Conservation (phyloP, 148 eudicot species). For the Camellia lanceoleosa region DNA sequence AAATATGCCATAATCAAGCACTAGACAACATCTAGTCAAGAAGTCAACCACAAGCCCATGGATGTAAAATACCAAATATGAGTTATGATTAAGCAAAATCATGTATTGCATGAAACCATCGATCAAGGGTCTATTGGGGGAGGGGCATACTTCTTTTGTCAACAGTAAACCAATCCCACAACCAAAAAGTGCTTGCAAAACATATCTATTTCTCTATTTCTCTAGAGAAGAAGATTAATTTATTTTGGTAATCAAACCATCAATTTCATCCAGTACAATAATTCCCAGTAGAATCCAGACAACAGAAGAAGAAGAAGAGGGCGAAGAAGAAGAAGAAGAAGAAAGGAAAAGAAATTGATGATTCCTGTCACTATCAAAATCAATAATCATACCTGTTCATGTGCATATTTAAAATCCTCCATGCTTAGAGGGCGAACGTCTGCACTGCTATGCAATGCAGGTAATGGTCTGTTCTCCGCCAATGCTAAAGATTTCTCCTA, state of each 20-base stretch:
- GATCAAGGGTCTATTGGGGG: neutral
- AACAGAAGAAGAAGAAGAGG: neutral
- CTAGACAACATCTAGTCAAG: neutral
- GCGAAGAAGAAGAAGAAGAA: neutral
- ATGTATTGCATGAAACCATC: neutral
- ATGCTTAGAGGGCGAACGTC: conserved; percentile 73
- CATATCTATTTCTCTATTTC: neutral
- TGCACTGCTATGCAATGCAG: conserved; percentile 56
- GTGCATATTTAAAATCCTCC: conserved; percentile 86
- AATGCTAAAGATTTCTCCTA: conserved; percentile 78
- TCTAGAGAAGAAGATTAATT: neutral
- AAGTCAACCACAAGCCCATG: neutral
- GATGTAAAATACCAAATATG: neutral
- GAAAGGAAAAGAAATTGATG: neutral
- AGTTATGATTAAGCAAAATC: neutral
- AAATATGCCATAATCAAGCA: neutral
- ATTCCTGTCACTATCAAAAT: neutral
- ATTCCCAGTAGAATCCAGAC: neutral
- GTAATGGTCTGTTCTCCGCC: conserved; percentile 57
- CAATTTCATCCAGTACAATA: neutral
- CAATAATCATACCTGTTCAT: conserved; percentile 66
- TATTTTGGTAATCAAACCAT: neutral
- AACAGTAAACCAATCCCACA: neutral
- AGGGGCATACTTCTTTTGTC: neutral
- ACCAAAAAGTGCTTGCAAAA: neutral